Percentiles rank a stretch among this genome's conserved stretches.
Conservation (phyloP, 768 basidiomycete genomes). For the Boletellus emodensis region DNA sequence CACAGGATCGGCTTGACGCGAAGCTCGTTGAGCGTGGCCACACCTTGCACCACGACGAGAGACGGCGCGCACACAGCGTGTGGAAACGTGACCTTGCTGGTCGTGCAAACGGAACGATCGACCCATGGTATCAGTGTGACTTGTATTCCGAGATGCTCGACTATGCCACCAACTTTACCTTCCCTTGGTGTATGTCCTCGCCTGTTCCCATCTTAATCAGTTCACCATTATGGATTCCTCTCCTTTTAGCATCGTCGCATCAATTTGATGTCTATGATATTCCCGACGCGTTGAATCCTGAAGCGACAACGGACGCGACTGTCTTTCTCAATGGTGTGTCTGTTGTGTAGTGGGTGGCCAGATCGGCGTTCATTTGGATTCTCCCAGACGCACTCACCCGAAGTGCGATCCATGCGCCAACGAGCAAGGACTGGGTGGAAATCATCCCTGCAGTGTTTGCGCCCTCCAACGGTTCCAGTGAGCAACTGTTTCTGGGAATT, state of each 20-base stretch:
- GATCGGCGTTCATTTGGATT: slow-evolving; percentile 37
- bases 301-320: slow-evolving; percentile 42
- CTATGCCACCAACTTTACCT: slow-evolving; percentile 68
- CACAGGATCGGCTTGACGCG: background rate
- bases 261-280: slow-evolving; percentile 1
- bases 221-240: background rate
- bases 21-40: slow-evolving; percentile 14
- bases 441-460: slow-evolving; percentile 25
- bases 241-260: slow-evolving; percentile 4
- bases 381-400: slow-evolving; percentile 46
- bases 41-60: slow-evolving; percentile 19
- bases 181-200: slow-evolving; percentile 46
- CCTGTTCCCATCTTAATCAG: background rate
- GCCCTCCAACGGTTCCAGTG: slow-evolving; percentile 1
- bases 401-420: slow-evolving; percentile 64
- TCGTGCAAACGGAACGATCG: slow-evolving; percentile 53
- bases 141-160: slow-evolving; percentile 60
- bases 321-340: slow-evolving; percentile 53
- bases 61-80: slow-evolving; percentile 16
- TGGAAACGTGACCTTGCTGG: slow-evolving; percentile 48
- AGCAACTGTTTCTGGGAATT: background rate
- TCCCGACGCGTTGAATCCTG: slow-evolving; percentile 35
- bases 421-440: slow-evolving; percentile 47
- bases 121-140: slow-evolving; percentile 60
- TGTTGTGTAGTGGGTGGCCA: slow-evolving; percentile 42